Conservation (phyloP, 2,329 filamentous ascomycete genomes). For the Colletotrichum sp. region DNA sequence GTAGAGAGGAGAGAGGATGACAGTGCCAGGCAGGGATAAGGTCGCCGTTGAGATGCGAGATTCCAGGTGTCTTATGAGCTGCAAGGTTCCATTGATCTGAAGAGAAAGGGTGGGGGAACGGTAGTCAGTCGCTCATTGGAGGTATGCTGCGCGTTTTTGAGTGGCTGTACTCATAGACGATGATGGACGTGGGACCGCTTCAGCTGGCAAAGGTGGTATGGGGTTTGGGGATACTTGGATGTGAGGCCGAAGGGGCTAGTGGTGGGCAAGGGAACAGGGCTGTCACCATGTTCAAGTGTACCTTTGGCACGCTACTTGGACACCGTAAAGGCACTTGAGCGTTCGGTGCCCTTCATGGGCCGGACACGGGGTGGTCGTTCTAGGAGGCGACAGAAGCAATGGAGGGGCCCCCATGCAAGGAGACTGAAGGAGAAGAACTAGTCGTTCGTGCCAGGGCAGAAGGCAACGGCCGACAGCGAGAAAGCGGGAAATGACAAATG, state of each 20-base stretch:
- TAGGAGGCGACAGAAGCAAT: slow-evolving; percentile 1
- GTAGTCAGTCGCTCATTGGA: slow-evolving; percentile 11
- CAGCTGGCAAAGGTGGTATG: slow-evolving; percentile 7
- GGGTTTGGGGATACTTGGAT: background rate
- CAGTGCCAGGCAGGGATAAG: slow-evolving; percentile 16
- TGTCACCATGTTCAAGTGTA: slow-evolving; percentile 3
- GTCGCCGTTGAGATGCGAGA: slow-evolving; percentile 23
- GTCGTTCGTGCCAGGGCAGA: background rate
- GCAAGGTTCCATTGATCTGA: slow-evolving; percentile 21
- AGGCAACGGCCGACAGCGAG: background rate
- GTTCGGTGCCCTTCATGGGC: background rate
- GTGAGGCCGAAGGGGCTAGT: background rate
- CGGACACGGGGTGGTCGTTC: background rate
- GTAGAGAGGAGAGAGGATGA: background rate
- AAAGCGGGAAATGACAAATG: slow-evolving; percentile 19
- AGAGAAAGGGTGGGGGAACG: slow-evolving; percentile 19
- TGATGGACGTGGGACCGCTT: slow-evolving; percentile 2
- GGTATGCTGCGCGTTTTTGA: background rate
- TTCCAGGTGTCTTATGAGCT: slow-evolving; percentile 23
- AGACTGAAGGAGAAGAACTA: background rate
- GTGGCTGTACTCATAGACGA: slow-evolving; percentile 11
- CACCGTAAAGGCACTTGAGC: background rate
- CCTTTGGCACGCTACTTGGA: slow-evolving; percentile 3
- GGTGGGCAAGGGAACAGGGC: slow-evolving; percentile 10
- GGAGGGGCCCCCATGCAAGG: slow-evolving; percentile 4